phyloP scores from a whole-genome alignment of 192 early-diverging fungal genomes.

The Coemansia sp. region DNA sequence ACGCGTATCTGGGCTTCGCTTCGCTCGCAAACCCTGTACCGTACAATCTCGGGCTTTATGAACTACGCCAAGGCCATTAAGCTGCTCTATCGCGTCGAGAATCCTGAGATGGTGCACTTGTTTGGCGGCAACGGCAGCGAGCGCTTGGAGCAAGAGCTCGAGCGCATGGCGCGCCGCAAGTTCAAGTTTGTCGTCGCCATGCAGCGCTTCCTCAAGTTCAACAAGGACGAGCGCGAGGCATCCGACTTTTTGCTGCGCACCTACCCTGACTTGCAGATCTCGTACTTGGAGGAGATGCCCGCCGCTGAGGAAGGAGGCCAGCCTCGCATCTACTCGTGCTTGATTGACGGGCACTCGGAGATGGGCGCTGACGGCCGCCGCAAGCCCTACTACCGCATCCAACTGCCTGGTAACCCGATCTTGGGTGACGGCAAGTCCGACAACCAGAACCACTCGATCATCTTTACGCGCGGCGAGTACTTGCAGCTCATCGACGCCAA shows the following conservation, averaged over 20 bases:
- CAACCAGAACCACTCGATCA: slow-evolving; percentile 87
- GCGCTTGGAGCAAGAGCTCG: slow-evolving; percentile 70
- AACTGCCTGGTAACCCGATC: slow-evolving; percentile 83
- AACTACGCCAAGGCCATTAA: slow-evolving; percentile 87
- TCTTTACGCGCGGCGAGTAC: slow-evolving; percentile 87
- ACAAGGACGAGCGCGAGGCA: slow-evolving; percentile 72
- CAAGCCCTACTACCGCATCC: slow-evolving; percentile 75
- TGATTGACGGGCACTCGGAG: slow-evolving; percentile 82
- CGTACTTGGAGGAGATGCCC: slow-evolving; percentile 76
- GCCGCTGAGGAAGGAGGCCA: slow-evolving; percentile 64
- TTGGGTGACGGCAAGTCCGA: slow-evolving; percentile 92
- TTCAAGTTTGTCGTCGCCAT: slow-evolving; percentile 84
- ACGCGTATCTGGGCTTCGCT: slow-evolving; percentile 90
- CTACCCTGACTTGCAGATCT: slow-evolving; percentile 79
- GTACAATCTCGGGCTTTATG: slow-evolving; percentile 86
- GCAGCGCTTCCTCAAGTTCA: slow-evolving; percentile 84
- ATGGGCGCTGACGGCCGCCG: slow-evolving; percentile 69
- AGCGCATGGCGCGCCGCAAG: slow-evolving; percentile 72
- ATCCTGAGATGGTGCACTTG: slow-evolving; percentile 71
- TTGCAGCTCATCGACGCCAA: slow-evolving; percentile 87
- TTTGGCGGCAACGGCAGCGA: slow-evolving; percentile 67
- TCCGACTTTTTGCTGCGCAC: slow-evolving; percentile 75
- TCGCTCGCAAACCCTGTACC: slow-evolving; percentile 83
- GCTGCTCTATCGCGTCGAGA: slow-evolving; percentile 77
- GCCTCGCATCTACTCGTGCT: slow-evolving; percentile 60